Evolutionary conservation across 441 rosid genomes (phyloP).

Genomic region (Manihot esculenta): DNA sequence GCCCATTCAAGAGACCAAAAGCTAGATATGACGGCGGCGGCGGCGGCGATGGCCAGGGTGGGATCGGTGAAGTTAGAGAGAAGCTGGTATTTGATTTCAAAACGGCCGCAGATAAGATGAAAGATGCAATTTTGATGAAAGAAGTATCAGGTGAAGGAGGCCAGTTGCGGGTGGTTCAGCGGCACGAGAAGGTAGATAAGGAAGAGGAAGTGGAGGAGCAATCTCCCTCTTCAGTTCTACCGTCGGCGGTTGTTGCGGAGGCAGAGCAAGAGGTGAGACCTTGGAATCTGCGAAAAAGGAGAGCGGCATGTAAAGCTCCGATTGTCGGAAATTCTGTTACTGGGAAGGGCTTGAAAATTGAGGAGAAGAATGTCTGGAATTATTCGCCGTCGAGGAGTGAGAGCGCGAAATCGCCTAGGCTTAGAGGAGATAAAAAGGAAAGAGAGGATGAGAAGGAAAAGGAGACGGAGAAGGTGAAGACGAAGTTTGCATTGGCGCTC

Average conservation of each 20-base stretch:
- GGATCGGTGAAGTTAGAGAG: slow-evolving; percentile 73
- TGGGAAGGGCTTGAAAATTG: slow-evolving; percentile 13
- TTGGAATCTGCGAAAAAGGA: slow-evolving; percentile 30
- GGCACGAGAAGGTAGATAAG: slow-evolving; percentile 20
- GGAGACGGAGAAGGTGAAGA: slow-evolving; percentile 33
- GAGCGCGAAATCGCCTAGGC: slow-evolving; percentile 9
- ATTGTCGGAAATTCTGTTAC: slow-evolving; percentile 1
- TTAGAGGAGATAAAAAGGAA: slow-evolving; percentile 24
- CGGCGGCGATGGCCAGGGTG: slow-evolving; percentile 38
- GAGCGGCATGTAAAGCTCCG: slow-evolving; percentile 24
- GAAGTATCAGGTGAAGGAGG: slow-evolving; percentile 29
- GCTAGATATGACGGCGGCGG: slow-evolving; percentile 18
- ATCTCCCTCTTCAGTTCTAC: background rate
- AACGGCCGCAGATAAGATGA: slow-evolving; percentile 58
- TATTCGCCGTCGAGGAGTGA: slow-evolving; percentile 19
- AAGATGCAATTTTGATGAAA: slow-evolving; percentile 48
- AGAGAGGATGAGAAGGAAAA: slow-evolving; percentile 24
- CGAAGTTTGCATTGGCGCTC: slow-evolving; percentile 48
- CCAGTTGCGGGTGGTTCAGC: slow-evolving; percentile 18
- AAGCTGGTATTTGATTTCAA: slow-evolving; percentile 77
- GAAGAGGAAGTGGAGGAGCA: slow-evolving; percentile 17
- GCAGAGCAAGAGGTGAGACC: slow-evolving; percentile 16
- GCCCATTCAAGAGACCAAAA: slow-evolving; percentile 11
- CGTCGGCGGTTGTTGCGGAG: slow-evolving; percentile 9
- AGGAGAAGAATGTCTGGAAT: slow-evolving; percentile 12